These are phyloP conservation scores for Ophiostoma sp. DNA, from an alignment of 2,329 filamentous ascomycete species.

Conservation along the genomic window DNA sequence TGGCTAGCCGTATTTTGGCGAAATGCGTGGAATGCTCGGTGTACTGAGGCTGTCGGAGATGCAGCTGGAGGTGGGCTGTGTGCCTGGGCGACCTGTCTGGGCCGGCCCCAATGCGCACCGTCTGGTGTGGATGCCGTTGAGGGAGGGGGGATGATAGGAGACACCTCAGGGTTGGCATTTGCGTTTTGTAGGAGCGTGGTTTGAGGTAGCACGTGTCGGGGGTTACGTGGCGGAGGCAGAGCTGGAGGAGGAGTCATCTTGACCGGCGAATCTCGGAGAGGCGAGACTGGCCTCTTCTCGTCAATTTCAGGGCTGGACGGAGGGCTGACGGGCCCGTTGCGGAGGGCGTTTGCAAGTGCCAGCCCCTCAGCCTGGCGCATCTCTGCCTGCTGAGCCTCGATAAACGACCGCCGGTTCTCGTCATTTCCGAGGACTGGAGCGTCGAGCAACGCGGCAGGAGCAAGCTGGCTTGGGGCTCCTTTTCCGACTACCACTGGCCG, in stretches of 20 bases:
- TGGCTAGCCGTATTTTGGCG: slow-evolving; percentile 30
- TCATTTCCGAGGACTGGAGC: slow-evolving; percentile 38
- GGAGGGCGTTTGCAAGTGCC: slow-evolving; percentile 50
- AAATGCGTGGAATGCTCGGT: slow-evolving; percentile 29
- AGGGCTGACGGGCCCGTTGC: slow-evolving; percentile 32
- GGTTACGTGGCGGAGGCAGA: slow-evolving; percentile 23
- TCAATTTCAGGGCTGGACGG: slow-evolving; percentile 27
- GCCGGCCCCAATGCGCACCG: slow-evolving; percentile 23
- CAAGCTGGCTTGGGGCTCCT: slow-evolving; percentile 28
- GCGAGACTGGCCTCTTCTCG: slow-evolving; percentile 18
- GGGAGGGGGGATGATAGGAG: slow-evolving; percentile 19
- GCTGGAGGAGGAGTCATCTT: slow-evolving; percentile 15
- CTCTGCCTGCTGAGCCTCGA: slow-evolving; percentile 53
- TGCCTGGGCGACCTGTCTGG: slow-evolving; percentile 27
- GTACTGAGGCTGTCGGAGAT: slow-evolving; percentile 28
- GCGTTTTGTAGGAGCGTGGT: background rate
- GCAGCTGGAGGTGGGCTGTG: slow-evolving; percentile 39
- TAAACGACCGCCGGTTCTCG: slow-evolving; percentile 53
- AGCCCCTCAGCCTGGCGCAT: slow-evolving; percentile 57
- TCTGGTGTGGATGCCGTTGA: slow-evolving; percentile 19
- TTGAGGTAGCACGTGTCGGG: slow-evolving; percentile 6
- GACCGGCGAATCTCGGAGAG: slow-evolving; percentile 13
- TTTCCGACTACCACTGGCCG: slow-evolving; percentile 38
- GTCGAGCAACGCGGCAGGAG: slow-evolving; percentile 24
- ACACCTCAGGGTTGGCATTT: slow-evolving; percentile 14